Evolutionary conservation across 306 rosid species (phyloP), one percentile per base, ranked within the genome.

Genomic region (Inga leiocalycina): DNA sequence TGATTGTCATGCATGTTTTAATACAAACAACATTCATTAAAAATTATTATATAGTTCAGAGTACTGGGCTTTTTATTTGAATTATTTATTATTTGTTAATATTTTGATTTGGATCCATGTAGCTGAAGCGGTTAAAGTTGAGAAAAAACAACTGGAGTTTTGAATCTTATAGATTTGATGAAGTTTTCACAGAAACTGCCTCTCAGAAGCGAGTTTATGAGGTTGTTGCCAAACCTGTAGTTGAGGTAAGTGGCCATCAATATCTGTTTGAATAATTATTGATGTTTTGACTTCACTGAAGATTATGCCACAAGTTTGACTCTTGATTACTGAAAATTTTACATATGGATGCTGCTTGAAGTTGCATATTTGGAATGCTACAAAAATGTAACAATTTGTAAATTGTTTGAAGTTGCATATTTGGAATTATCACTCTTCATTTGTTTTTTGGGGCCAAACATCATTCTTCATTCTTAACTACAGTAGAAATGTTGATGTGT

Each of bases 121-220:
- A 90, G 95, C 81, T 90, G 82, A 91, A 91, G 89, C 88, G 93
- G 86, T 65, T 91, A 54, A 91, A 85, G 86, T 70, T 90, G 88
- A 90, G 84, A 68, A 91, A 90, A 71, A 91, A 91, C 88, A 90
- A 91, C 85, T 91, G 95, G 95, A 90, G 77, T 74, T 86, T 91
- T 10, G 95, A 91, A 72, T 88, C 93, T 12, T 90, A 88, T 39
- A 86, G 89, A 75, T 91, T 90, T 86, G 95, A 91, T 82, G 95
- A 88, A 65, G 84, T 91, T 82, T 88, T 91, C 66, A 88, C 89
- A 0, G 95, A 90, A 74, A 84, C 90, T 15, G 91, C 93, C 45
- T 91, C 93, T 11, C 95, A 91, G 79, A 89, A 75, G 86, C 89
- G 95, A 32, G 86, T 91, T 68, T 91, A 91, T 46, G 93, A 91